phyloP scores from a whole-genome alignment of 176 grass and related monocot species.

The Metroxylon sagu region DNA sequence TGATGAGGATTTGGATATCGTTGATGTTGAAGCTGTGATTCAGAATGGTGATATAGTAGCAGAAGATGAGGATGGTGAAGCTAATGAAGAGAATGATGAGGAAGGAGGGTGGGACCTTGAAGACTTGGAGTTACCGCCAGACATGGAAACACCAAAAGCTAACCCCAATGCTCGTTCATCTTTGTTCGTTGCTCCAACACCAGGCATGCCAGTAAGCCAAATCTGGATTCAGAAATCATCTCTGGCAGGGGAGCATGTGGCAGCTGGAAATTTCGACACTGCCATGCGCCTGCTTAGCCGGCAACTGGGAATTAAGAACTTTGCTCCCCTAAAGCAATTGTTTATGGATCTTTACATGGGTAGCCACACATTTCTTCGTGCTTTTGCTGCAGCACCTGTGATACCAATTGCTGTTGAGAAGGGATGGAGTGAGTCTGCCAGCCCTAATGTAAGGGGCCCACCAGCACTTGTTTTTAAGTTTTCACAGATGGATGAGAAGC shows the following conservation, averaged over 20 bases:
- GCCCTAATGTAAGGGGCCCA: slow-evolving; percentile 79
- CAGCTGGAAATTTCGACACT: slow-evolving; percentile 90
- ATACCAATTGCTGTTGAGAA: slow-evolving; percentile 88
- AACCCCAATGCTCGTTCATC: slow-evolving; percentile 28
- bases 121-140: slow-evolving; percentile 79
- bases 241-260: slow-evolving; percentile 85
- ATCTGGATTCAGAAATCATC: slow-evolving; percentile 98
- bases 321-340: slow-evolving; percentile 63
- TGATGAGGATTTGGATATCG: slow-evolving; percentile 83
- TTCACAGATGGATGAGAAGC: slow-evolving; percentile 81
- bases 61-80: slow-evolving; percentile 47
- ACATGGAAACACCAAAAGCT: slow-evolving; percentile 65
- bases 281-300: slow-evolving; percentile 81
- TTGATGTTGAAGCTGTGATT: slow-evolving; percentile 57
- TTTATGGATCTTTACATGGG: slow-evolving; percentile 75
- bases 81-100: slow-evolving; percentile 59
- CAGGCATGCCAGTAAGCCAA: slow-evolving; percentile 86
- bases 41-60: slow-evolving; percentile 54
- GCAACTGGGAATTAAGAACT: slow-evolving; percentile 91
- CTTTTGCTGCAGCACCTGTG: slow-evolving; percentile 47
- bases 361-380: slow-evolving; percentile 65
- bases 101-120: slow-evolving; percentile 95
- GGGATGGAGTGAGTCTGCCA: slow-evolving; percentile 77
- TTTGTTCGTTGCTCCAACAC: slow-evolving; percentile 64
- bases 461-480: slow-evolving; percentile 85